Conservation (phyloP, 352 stramenopile species). For the Pythium graminicola region DNA sequence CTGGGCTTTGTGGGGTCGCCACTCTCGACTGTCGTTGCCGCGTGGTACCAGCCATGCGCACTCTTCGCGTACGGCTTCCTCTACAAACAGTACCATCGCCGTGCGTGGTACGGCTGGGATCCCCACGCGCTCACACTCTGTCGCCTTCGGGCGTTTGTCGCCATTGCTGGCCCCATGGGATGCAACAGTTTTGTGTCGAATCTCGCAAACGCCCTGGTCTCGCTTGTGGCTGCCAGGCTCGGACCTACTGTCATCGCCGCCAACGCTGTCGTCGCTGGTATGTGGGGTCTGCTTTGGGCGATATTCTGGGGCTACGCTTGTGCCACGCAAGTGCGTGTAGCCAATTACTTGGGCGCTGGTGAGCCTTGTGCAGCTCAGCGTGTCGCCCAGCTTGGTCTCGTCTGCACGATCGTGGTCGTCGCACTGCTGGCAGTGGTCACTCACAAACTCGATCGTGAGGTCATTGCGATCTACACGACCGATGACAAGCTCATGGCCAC, state of each 20-base stretch:
- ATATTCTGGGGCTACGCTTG: conserved; percentile 79
- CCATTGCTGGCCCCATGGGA: conserved; percentile 54
- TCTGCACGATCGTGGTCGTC: conserved; percentile 47
- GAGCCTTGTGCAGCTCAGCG: conserved; percentile 41
- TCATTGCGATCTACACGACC: conserved; percentile 57
- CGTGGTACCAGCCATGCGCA: conserved; percentile 64
- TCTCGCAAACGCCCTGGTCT: conserved; percentile 56
- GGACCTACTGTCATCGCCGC: conserved; percentile 51
- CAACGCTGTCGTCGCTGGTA: conserved; percentile 60
- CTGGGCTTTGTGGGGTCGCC: conserved; percentile 78
- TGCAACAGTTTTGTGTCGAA: conserved; percentile 74
- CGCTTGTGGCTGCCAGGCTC: conserved; percentile 57
- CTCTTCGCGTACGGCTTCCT: conserved; percentile 55
- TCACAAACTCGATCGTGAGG: conserved; percentile 35
- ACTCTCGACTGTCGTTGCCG: conserved; percentile 66
- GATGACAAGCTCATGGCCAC: conserved; percentile 39
- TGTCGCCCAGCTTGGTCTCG: conserved; percentile 46
- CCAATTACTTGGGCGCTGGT: conserved; percentile 65
- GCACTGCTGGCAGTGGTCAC: conserved; percentile 38
- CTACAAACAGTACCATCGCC: conserved; percentile 48
- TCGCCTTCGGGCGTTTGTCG: conserved; percentile 38
- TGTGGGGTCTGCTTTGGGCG: conserved; percentile 65
- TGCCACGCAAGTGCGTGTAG: conserved; percentile 68
- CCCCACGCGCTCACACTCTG: conserved; percentile 33
- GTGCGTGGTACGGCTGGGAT: conserved; percentile 59